phyloP scores from a whole-genome alignment of 257 asterid genomes.

The Apocynum venetum region DNA sequence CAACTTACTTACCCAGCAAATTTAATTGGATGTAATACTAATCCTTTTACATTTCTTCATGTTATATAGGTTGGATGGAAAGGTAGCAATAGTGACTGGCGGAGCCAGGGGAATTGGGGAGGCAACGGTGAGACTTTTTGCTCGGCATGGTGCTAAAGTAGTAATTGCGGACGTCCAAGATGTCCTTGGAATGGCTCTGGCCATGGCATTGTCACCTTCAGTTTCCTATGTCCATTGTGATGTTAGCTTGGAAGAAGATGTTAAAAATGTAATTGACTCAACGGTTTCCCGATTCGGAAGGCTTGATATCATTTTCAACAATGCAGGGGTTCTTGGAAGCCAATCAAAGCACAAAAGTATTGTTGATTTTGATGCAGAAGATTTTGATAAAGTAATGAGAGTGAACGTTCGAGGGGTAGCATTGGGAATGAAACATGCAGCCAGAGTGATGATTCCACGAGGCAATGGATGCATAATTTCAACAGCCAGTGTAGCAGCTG shows the following conservation, averaged over 20 bases:
- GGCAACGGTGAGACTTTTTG: constrained; percentile 66
- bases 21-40: too few species aligned
- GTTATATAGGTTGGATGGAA: constrained; percentile 60
- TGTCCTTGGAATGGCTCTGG: constrained; percentile 39
- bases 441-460: constrained; percentile 60
- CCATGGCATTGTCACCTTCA: constrained; percentile 30
- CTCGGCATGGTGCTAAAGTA: constrained; percentile 61
- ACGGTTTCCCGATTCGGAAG: constrained; percentile 45
- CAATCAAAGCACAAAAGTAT: constrained; percentile 70
- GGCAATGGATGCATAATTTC: constrained; percentile 60
- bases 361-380: constrained; percentile 54
- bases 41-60: not conserved
- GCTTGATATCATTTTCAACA: constrained; percentile 66
- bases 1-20: too few species aligned
- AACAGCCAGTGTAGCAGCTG: constrained; percentile 72
- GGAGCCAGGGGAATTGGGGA: constrained; percentile 89
- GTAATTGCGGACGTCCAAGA: constrained; percentile 69
- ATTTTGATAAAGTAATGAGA: constrained; percentile 57
- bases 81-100: constrained; percentile 68
- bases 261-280: constrained; percentile 34
- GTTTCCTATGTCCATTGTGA: constrained; percentile 56
- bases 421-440: constrained; percentile 81
- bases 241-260: constrained; percentile 57
- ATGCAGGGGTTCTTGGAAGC: constrained; percentile 73
- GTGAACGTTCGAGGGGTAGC: constrained; percentile 73